Evolutionary conservation across 106 monocot species (phyloP).

Genomic region (Gastrodia elata): DNA sequence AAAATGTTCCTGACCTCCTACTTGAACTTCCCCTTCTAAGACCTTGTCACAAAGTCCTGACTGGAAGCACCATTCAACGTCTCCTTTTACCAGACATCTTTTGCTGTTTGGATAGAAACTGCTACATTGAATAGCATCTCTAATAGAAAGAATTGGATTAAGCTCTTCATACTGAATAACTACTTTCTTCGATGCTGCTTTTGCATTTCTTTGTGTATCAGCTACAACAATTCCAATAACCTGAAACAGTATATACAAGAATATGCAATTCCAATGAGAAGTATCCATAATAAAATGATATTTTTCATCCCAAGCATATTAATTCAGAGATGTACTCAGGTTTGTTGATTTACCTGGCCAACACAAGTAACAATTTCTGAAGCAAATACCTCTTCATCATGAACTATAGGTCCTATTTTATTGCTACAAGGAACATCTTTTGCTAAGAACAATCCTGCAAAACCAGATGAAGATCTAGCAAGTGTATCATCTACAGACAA

Average conservation of each 20-base stretch:
- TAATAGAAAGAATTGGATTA: slow-evolving; percentile 73
- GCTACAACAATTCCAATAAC: slow-evolving; percentile 91
- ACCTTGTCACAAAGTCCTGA: slow-evolving; percentile 71
- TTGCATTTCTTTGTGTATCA: slow-evolving; percentile 96
- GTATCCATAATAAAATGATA: neutral
- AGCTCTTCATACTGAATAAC: slow-evolving; percentile 66
- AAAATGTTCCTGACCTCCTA: slow-evolving; percentile 98
- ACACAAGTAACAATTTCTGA: slow-evolving; percentile 91
- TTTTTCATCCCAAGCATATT: neutral
- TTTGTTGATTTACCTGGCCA: slow-evolving; percentile 59
- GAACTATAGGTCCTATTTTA: slow-evolving; percentile 55
- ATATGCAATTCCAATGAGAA: neutral
- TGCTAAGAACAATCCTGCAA: slow-evolving; percentile 67
- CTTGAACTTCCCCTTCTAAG: slow-evolving; percentile 83
- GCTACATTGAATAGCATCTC: slow-evolving; percentile 47
- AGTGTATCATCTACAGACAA: slow-evolving; percentile 67
- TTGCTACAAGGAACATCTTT: slow-evolving; percentile 81
- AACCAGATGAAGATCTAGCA: slow-evolving; percentile 78
- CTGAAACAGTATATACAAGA: slow-evolving; percentile 22
- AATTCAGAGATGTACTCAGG: neutral
- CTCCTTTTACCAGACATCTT: slow-evolving; percentile 54
- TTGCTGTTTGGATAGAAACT: slow-evolving; percentile 72
- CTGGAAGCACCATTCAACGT: slow-evolving; percentile 62
- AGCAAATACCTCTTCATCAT: slow-evolving; percentile 93
- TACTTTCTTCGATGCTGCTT: slow-evolving; percentile 69